Evolutionary conservation across 176 grass and related monocot species (phyloP).

Genomic region (Ananas comosus): DNA sequence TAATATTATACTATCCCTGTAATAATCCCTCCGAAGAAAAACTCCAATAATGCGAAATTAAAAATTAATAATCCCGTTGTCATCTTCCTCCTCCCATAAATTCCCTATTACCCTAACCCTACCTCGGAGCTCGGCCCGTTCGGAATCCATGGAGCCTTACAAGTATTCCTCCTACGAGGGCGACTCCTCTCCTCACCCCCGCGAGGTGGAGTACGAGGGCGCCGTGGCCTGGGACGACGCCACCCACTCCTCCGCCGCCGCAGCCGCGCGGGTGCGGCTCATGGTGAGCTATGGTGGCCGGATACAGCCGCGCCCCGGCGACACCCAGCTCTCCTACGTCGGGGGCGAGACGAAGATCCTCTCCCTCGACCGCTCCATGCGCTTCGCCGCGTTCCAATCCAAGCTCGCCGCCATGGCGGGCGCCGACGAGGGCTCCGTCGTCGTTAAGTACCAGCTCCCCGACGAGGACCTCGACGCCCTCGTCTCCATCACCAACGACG

Average conservation of each 20-base stretch:
- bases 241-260: not conserved
- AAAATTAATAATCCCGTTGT: too few species aligned
- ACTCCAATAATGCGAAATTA: too few species aligned
- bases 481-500: constrained; percentile 43
- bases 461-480: constrained; percentile 23
- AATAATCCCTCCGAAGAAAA: too few species aligned
- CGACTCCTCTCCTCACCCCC: not conserved
- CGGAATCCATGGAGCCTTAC: too few species aligned
- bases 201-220: not conserved
- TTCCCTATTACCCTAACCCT: too few species aligned
- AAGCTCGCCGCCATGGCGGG: constrained; percentile 12
- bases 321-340: constrained; percentile 15
- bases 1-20: too few species aligned
- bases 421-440: not conserved
- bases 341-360: constrained; percentile 34
- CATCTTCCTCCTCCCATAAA: too few species aligned
- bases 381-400: constrained; percentile 10
- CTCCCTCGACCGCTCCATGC: constrained; percentile 11
- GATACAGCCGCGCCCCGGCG: constrained; percentile 2
- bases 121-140: too few species aligned
- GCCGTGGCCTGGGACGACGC: not conserved
- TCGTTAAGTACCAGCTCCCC: constrained; percentile 24
- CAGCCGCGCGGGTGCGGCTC: not conserved
- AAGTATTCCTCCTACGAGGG: too few species aligned
- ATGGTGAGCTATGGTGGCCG: constrained; percentile 37